Evolutionary conservation across 305 asterid genomes (phyloP), one percentile per base, ranked within the genome.

Genomic region (Lippia alba): DNA sequence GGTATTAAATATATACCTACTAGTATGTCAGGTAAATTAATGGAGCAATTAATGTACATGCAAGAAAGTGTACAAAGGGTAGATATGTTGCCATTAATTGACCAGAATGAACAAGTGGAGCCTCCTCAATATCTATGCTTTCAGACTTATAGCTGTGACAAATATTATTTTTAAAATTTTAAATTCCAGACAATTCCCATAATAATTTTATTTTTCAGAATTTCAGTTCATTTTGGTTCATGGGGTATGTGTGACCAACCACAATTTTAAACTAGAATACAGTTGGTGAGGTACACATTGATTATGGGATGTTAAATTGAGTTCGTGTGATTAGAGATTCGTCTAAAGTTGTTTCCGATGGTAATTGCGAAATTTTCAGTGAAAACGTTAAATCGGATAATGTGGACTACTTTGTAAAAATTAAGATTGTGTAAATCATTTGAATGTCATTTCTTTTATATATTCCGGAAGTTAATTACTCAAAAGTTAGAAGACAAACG

Each of bases 21-120:
- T 67, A 15, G 14, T 0, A 72, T 76, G 83, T 75, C 79, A 75
- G 70, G 12, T 14, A 66, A 60, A 83, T 56, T 79, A 48, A 79
- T 79, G 57, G 1, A 6, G 75, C 67, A 78, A 78, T 77, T 8
- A 80, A 69, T 77, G 67, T 69, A 65, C 44, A 64, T 60, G 81
- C 69, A 64, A 71, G 67, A 46, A 83, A 67, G 55, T 19, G 79
- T 56, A 73, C 72, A 67, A 64, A 45, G 66, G 85, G 83, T 80
- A 77, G 88, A 70, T 82, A 77, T 72, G 78, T 33, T 73, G 63
- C 53, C 59, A 70, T 76, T 64, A 80, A 71, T 51, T 78, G 69
- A 41, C 79, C 67, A 67, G 69, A 74, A 64, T 78, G 41, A 60
- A 64, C 17, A 53, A 12, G 46, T 33, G 54, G 51, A 20, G 69